Conservation (phyloP, 2,329 filamentous ascomycete species). For the Fusarium falciforme region DNA sequence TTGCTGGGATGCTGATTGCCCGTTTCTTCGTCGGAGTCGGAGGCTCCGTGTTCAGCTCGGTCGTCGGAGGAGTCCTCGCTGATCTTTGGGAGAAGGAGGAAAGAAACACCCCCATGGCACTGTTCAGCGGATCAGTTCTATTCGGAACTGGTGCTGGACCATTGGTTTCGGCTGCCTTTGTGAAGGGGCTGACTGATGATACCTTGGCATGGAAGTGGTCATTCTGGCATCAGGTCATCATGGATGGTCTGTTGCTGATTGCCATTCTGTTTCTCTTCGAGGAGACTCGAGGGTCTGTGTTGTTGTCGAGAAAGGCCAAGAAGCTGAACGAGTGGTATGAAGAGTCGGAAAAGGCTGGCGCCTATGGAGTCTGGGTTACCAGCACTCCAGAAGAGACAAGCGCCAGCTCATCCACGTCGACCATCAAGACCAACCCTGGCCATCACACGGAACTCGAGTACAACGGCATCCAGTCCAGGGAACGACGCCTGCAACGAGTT, state of each 20-base stretch:
- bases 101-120: constrained; percentile 88
- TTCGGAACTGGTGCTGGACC: constrained; percentile 85
- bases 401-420: constrained; percentile 37
- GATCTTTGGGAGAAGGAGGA: constrained; percentile 85
- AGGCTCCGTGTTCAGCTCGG: constrained; percentile 83
- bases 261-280: constrained; percentile 77
- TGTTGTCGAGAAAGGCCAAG: constrained; percentile 80
- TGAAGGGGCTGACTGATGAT: constrained; percentile 64
- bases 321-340: constrained; percentile 84
- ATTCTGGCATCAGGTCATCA: constrained; percentile 86
- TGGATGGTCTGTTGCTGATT: constrained; percentile 68
- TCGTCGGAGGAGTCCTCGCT: constrained; percentile 91
- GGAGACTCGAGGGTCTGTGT: constrained; percentile 84
- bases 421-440: constrained; percentile 25
- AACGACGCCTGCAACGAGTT: constrained; percentile 60
- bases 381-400: constrained; percentile 13
- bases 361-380: constrained; percentile 59
- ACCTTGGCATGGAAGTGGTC: constrained; percentile 81
- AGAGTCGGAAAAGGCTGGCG: constrained; percentile 72
- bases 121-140: constrained; percentile 84
- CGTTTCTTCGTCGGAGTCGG: constrained; percentile 84
- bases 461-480: neutral
- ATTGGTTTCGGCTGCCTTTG: constrained; percentile 76
- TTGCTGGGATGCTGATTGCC: constrained; percentile 79
- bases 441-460: constrained; percentile 16